Evolutionary conservation across 345 rosid genomes (phyloP).

Genomic region (Pistacia atlantica): DNA sequence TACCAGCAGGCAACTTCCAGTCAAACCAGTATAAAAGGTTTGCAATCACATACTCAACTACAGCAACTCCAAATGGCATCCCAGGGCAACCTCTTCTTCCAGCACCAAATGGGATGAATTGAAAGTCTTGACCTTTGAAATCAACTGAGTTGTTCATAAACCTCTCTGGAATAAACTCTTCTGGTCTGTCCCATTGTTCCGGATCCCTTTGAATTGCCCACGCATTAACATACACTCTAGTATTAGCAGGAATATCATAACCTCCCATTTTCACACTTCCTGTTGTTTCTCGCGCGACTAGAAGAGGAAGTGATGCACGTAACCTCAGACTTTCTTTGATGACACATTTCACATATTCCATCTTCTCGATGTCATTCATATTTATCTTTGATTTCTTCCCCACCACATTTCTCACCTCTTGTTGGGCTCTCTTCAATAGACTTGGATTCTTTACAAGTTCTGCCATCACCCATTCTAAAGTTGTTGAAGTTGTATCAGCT

Average conservation of each 20-base stretch:
- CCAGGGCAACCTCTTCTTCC: conserved; percentile 22
- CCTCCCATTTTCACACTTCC: not conserved
- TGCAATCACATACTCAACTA: conserved; percentile 1
- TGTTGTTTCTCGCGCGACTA: conserved; percentile 14
- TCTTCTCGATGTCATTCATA: not conserved
- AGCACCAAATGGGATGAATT: conserved; percentile 9
- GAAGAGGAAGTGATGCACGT: conserved; percentile 6
- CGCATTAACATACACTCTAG: not conserved
- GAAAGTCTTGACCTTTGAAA: conserved; percentile 4
- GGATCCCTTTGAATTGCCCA: conserved; percentile 24
- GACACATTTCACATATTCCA: conserved; percentile 11
- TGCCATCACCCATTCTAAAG: conserved; percentile 16
- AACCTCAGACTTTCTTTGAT: conserved; percentile 17
- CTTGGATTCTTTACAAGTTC: conserved; percentile 12
- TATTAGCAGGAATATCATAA: conserved; percentile 9
- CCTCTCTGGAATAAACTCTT: conserved; percentile 19
- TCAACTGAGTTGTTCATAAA: not conserved
- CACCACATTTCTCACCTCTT: conserved; percentile 9
- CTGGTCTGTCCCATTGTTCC: not conserved
- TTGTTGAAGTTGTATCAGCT: conserved; percentile 1
- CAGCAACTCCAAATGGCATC: not conserved
- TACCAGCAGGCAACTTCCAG: conserved; percentile 12
- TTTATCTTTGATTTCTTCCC: not conserved
- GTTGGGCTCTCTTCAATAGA: conserved; percentile 8
- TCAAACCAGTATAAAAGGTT: conserved; percentile 19